Percentiles rank a stretch among this genome's conserved stretches.
Evolutionary conservation across 164 flowering plant genomes (phyloP).

Genomic region (Dillenia suffruticosa): DNA sequence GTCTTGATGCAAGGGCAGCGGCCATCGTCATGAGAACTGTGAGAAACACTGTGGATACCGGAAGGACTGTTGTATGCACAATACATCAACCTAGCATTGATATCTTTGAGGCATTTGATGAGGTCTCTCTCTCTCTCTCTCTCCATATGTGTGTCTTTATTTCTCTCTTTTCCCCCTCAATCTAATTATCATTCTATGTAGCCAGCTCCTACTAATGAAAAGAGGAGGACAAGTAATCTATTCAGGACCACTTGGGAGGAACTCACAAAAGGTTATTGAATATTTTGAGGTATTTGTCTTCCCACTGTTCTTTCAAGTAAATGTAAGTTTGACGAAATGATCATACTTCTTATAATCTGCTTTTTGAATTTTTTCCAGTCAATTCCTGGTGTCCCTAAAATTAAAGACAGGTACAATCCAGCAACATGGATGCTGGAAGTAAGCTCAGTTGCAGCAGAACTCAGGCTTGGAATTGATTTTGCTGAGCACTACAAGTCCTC

Average conservation of each 20-base stretch:
- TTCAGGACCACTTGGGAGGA: conserved; percentile 74
- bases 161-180: neutral
- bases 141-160: neutral
- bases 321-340: no score
- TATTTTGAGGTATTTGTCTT: conserved; percentile 58
- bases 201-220: conserved; percentile 77
- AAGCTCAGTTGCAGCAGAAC: conserved; percentile 68
- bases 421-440: conserved; percentile 94
- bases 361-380: conserved; percentile 21
- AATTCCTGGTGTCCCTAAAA: conserved; percentile 62
- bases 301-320: no score
- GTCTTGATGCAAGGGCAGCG: conserved; percentile 97
- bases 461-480: conserved; percentile 55
- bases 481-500: conserved; percentile 63
- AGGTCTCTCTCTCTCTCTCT: conserved; percentile 29
- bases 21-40: conserved; percentile 98
- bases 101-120: conserved; percentile 95
- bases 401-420: conserved; percentile 68
- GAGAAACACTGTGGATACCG: conserved; percentile 95
- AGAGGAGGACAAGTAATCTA: conserved; percentile 96
- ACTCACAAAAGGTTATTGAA: conserved; percentile 71
- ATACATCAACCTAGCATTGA: conserved; percentile 98
- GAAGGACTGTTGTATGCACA: conserved; percentile 95
- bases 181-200: no score
- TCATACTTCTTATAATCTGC: no score